A percentile compares a stretch with the other conserved stretches of the same genome.
Conservation (phyloP, 2,329 filamentous ascomycete species). For the Ophiosphaerella herpotricha region DNA sequence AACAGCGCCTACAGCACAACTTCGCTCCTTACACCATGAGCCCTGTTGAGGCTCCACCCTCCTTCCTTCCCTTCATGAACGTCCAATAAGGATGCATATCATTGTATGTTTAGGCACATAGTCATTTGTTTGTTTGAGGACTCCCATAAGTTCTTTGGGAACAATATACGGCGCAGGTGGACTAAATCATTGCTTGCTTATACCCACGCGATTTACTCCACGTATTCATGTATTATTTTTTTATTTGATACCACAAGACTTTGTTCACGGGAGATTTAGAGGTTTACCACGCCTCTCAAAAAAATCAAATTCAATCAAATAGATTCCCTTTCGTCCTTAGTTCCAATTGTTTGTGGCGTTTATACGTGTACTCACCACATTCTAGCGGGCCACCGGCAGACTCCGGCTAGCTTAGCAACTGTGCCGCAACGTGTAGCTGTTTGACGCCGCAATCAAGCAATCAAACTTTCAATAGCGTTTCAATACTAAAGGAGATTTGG, state of each 20-base stretch:
- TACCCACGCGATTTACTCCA: slow-evolving; percentile 1
- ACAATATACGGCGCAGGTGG: not conserved
- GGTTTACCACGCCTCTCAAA: not conserved
- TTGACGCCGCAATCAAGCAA: slow-evolving; percentile 17
- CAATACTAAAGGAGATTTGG: not conserved
- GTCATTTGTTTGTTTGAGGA: not conserved
- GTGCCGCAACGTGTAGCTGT: slow-evolving; percentile 14
- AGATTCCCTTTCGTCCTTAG: not conserved
- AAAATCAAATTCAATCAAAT: not conserved
- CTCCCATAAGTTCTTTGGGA: not conserved
- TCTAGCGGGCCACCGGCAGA: not conserved
- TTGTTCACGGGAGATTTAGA: not conserved
- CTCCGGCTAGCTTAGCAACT: slow-evolving; percentile 4
- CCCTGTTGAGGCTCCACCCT: slow-evolving; percentile 36
- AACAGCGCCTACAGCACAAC: slow-evolving; percentile 36
- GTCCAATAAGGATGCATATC: slow-evolving; percentile 20
- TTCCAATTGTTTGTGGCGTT: not conserved
- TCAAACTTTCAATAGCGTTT: slow-evolving; percentile 1
- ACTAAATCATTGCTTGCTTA: not conserved
- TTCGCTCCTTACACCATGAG: slow-evolving; percentile 45
- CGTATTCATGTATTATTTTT: not conserved
- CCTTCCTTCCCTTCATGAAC: slow-evolving; percentile 40
- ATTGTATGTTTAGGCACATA: not conserved
- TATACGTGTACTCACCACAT: not conserved
- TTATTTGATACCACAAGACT: slow-evolving; percentile 3